These are phyloP conservation scores for Penicillium decumbens DNA, from an alignment of 2,329 filamentous ascomycete genomes.

Conservation along the genomic window DNA sequence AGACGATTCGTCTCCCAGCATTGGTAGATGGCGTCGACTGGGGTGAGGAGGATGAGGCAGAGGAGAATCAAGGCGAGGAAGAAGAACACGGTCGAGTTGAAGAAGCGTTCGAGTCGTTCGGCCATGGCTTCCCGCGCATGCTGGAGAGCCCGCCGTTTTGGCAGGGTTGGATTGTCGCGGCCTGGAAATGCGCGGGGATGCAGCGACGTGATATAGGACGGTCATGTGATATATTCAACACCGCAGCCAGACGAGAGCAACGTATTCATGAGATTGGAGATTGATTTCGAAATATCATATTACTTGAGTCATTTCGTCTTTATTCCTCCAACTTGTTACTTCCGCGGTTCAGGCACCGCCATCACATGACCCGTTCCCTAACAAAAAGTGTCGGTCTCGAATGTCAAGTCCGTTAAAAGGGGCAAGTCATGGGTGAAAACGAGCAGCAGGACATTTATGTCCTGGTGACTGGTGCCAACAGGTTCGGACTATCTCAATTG, in stretches of 20 bases:
- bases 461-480: slow-evolving; percentile 80
- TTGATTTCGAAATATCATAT: no score
- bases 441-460: slow-evolving; percentile 43
- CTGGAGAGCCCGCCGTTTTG: slow-evolving; percentile 11
- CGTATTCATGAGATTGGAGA: not conserved
- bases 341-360: not conserved
- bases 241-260: not conserved
- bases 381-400: slow-evolving; percentile 4
- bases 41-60: slow-evolving; percentile 71
- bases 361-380: slow-evolving; percentile 13
- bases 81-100: slow-evolving; percentile 75
- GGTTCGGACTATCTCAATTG: slow-evolving; percentile 50
- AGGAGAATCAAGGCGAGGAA: slow-evolving; percentile 69
- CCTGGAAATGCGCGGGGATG: not conserved
- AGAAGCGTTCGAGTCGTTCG: slow-evolving; percentile 62
- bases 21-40: slow-evolving; percentile 75
- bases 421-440: slow-evolving; percentile 16
- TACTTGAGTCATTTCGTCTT: not conserved
- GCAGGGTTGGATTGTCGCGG: slow-evolving; percentile 2
- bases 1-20: slow-evolving; percentile 61
- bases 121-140: slow-evolving; percentile 29
- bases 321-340: not conserved
- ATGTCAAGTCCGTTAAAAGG: slow-evolving; percentile 3
- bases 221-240: slow-evolving; percentile 1
- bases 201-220: not conserved